Base-by-base conservation (phyloP, 2,329 filamentous ascomycete species). In the Venturiaceae sp. region DNA sequence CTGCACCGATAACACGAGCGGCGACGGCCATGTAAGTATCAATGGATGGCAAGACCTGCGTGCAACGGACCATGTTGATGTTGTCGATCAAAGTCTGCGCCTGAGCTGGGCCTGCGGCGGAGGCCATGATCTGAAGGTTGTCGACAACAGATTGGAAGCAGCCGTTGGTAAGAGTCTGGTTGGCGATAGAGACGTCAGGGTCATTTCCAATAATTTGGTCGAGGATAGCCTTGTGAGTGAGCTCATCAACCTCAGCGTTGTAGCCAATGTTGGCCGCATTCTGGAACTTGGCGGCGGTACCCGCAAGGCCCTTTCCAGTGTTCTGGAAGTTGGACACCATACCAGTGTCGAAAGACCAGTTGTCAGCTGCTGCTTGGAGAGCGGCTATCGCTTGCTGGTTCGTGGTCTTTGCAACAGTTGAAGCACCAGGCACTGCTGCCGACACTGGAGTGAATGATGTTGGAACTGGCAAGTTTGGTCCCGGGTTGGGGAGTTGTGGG, bases 271-370 rank as follows among this genome's bases (percentile, higher is more conserved):
- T 65, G 36, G 70, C 70, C 41, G 67, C 68, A 54, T 69, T 66
- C 64, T 71, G 71, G 65, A 72, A 72, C 9, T 64, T 62, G 11
- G 64, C 65, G 56, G 69, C 67, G 64, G 71, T 69, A 62, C 64
- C 63, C 57, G 70, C 69, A 16, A 58, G 23, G 61, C 57, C 63
- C 23, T 62, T 62, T 41, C 69, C 70, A 4, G 63, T 68, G 65
- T 71, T 69, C 54, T 71, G 61, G 65, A 71, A 71, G 66, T 68
- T 68, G 61, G 69, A 71, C n/a, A 72, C 70, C 66, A 71, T 70
- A 26, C 66, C 68, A 36, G 70, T 72, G 39, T 72, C 70, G 54
- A 69, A 67, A 64, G 62, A 61, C 70, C 70, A 72, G 64, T 71
- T 71, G 46, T 68, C 62, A 56, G 71, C 68, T 23, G 70, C 70